Conservation (phyloP, 1,284 basidiomycete genomes). For the Golubevia pallescens region DNA sequence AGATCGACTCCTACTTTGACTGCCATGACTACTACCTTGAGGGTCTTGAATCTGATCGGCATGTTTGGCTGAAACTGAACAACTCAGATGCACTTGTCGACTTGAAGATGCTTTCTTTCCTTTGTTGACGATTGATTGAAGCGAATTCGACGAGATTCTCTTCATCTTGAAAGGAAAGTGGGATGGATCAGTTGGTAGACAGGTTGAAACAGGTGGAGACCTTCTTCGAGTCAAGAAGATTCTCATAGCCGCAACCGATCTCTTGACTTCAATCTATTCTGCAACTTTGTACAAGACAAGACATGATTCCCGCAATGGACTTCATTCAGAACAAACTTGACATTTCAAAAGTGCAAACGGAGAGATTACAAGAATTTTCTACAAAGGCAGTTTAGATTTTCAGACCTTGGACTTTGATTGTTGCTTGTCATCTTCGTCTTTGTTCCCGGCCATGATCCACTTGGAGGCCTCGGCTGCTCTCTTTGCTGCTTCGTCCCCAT, state of each 20-base stretch:
- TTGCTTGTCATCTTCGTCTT: constrained; percentile 13
- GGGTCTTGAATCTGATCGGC: background rate
- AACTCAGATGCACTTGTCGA: background rate
- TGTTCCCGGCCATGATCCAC: constrained; percentile 17
- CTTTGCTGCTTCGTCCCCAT: constrained; percentile 15
- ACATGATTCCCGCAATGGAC: too few species aligned
- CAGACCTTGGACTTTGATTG: background rate
- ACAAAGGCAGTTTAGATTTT: background rate
- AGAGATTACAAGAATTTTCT: background rate
- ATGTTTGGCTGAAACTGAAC: background rate
- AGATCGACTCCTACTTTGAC: background rate
- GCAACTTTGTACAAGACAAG: too few species aligned
- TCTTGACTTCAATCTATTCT: too few species aligned
- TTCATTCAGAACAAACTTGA: too few species aligned
- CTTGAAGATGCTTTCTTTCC: background rate
- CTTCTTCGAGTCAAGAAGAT: too few species aligned
- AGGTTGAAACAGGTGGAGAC: too few species aligned
- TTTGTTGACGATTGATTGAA: background rate
- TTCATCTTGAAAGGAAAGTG: background rate
- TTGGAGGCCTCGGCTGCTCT: constrained; percentile 7
- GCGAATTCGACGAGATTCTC: background rate
- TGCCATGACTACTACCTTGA: background rate
- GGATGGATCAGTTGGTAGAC: background rate
- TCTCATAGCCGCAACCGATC: too few species aligned
- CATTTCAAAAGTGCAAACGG: too few species aligned